Percentiles rank a stretch among this genome's conserved stretches.
Conservation (phyloP, 108 stramenopile genomes). For the Conticribra weissflogii region DNA sequence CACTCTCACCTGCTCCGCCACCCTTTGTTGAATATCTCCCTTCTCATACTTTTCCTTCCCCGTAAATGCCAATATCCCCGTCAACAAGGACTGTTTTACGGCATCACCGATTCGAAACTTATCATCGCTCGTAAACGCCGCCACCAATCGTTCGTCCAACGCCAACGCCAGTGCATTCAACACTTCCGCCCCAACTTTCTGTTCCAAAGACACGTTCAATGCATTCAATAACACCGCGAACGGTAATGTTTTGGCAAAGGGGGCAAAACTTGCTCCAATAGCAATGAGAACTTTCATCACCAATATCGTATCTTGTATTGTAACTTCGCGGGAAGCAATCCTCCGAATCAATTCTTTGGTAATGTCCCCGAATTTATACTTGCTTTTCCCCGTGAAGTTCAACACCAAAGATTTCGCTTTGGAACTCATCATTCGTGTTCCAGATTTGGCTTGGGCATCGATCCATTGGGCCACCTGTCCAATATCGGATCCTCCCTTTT, state of each 20-base stretch:
- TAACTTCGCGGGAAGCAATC: conserved; percentile 31
- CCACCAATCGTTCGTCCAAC: conserved; percentile 36
- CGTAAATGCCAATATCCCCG: conserved; percentile 43
- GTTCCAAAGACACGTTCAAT: conserved; percentile 43
- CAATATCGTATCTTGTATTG: conserved; percentile 36
- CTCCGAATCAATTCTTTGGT: conserved; percentile 35
- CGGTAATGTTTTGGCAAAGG: conserved; percentile 35
- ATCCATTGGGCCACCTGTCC: conserved; percentile 41
- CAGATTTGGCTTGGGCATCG: conserved; percentile 37
- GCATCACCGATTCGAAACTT: conserved; percentile 41
- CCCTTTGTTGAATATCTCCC: conserved; percentile 46
- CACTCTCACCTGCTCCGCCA: conserved; percentile 20
- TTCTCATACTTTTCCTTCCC: conserved; percentile 43
- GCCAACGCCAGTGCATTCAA: conserved; percentile 30
- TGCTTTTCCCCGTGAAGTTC: conserved; percentile 31
- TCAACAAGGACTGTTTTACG: conserved; percentile 33
- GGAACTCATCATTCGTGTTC: conserved; percentile 20
- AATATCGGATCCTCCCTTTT: not conserved
- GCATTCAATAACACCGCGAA: conserved; percentile 41
- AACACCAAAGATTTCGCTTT: conserved; percentile 40
- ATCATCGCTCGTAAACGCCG: conserved; percentile 43
- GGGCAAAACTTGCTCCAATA: conserved; percentile 43
- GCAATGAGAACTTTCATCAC: conserved; percentile 42
- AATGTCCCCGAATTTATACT: conserved; percentile 42
- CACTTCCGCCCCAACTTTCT: conserved; percentile 42